Percentiles rank a stretch among this genome's conserved stretches.
phyloP scores from a whole-genome alignment of 2,329 filamentous ascomycete genomes.

The Ramularia endophylla region DNA sequence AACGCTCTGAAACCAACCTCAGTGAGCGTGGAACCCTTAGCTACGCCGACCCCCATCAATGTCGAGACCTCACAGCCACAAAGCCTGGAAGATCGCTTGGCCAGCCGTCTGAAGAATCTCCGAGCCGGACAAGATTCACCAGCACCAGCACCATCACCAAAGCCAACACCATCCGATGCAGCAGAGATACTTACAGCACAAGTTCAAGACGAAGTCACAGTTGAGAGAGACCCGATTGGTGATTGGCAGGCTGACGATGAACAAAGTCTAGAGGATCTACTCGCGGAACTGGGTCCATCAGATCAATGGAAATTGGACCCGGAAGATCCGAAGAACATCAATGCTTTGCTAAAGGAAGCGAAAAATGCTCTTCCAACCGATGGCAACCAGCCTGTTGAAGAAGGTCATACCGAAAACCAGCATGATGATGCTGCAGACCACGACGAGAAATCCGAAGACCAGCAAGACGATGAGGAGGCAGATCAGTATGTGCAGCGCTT shows the following conservation, averaged over 20 bases:
- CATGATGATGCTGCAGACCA: conserved; percentile 3
- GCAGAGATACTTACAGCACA: conserved; percentile 14
- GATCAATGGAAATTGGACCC: conserved; percentile 37
- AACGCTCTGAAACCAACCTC: conserved; percentile 44
- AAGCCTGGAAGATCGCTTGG: conserved; percentile 27
- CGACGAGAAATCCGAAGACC: conserved; percentile 20
- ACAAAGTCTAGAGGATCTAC: conserved; percentile 41
- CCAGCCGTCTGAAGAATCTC: conserved; percentile 28
- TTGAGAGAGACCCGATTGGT: conserved; percentile 19
- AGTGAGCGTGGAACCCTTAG: conserved; percentile 28
- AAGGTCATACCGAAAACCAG: conserved; percentile 3
- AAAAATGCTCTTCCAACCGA: conserved; percentile 33
- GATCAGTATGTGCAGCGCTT: conserved; percentile 43
- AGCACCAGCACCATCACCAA: no score
- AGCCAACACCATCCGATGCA: not conserved
- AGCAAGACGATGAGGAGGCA: conserved; percentile 35
- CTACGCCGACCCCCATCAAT: conserved; percentile 19
- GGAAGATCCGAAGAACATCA: conserved; percentile 38
- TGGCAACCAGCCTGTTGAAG: conserved; percentile 11
- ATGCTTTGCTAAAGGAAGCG: conserved; percentile 37
- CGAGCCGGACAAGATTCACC: conserved; percentile 12
- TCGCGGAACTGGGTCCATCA: conserved; percentile 36
- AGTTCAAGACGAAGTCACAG: conserved; percentile 17
- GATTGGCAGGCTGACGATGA: conserved; percentile 37
- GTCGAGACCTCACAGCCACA: conserved; percentile 18